Base-by-base conservation (phyloP, 2,329 filamentous ascomycete species). In the Pestalotiopsis fici region DNA sequence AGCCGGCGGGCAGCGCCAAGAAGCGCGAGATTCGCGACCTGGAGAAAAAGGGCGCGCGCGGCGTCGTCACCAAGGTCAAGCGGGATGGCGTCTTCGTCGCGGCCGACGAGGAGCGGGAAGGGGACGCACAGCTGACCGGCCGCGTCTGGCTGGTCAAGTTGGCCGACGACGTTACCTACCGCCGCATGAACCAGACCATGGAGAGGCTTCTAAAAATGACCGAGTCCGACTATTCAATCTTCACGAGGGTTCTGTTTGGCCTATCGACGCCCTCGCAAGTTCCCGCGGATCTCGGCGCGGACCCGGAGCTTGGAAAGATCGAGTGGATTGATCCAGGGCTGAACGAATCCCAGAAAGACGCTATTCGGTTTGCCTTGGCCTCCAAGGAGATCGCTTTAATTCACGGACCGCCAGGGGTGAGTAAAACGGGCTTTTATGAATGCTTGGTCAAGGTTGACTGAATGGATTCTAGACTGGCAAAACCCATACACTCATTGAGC, bases 401-500 rank as follows among this genome's bases (percentile, higher is more conserved):
- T 65, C 96, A 99, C 77, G 96, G 96, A 0, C 96, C 96, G 0
- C 96, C 96, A 0, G 96, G 96, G 1, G 88, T 88, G 78, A 76
- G 59, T 55, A 13, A 21, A 35, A 13, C 11, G 31, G 31, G 21
- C 0, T 27, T 4, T n/a, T n/a, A 23, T 39, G 13, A 43, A n/a
- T 15, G n/a, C n/a, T n/a, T n/a, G n/a, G n/a, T n/a, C n/a, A 25
- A 39, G 37, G 27, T 23, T 39, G 27, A 27, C 35, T 55, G 28
- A 47, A 43, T 27, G n/a, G 21, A 47, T 18, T 56, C 18, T 55
- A 90, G 84, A 99, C 96, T 0, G 96, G 96, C 61, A 99, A 99
- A 79, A 99, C 96, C 0, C 95, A 98, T 77, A 98, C 96, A 0
- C 82, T 99, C 50, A 95, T 99, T 68, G 96, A 99, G 79, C 85